These are phyloP conservation scores for Glycine tomentella DNA, from an alignment of 306 rosid genomes.

Conservation along the genomic window DNA sequence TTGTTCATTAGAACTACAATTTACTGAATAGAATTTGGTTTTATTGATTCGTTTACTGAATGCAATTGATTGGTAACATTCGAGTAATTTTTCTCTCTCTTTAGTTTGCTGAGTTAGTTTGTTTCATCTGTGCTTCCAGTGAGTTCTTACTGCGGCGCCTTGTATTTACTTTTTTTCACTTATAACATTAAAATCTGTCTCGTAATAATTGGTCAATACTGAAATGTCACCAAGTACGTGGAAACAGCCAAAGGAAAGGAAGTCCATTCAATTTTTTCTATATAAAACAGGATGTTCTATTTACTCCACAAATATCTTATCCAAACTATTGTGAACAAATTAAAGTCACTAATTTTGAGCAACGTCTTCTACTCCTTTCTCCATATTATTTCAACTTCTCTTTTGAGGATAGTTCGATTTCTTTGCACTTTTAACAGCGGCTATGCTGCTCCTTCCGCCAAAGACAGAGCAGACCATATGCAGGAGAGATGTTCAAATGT, in stretches of 20 bases:
- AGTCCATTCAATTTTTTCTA: not conserved
- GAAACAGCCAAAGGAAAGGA: constrained; percentile 33
- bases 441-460: constrained; percentile 49
- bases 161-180: too few relatives aligned
- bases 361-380: not conserved
- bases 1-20: constrained; percentile 34
- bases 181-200: not conserved
- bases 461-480: constrained; percentile 49
- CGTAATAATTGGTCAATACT: not conserved
- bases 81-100: not conserved
- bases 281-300: constrained; percentile 37
- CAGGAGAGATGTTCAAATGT: constrained; percentile 69
- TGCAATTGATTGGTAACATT: constrained; percentile 9
- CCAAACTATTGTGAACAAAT: constrained; percentile 42
- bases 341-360: constrained; percentile 42
- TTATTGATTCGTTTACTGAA: constrained; percentile 18
- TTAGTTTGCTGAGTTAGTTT: not conserved
- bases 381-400: constrained; percentile 19
- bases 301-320: constrained; percentile 48
- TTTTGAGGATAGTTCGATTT: constrained; percentile 20
- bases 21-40: constrained; percentile 37
- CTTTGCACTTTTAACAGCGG: constrained; percentile 17
- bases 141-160: not conserved
- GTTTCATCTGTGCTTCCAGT: not conserved
- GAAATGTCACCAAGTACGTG: constrained; percentile 7